Conservation (phyloP, 1,284 basidiomycete genomes). For the Ustilago nuda region DNA sequence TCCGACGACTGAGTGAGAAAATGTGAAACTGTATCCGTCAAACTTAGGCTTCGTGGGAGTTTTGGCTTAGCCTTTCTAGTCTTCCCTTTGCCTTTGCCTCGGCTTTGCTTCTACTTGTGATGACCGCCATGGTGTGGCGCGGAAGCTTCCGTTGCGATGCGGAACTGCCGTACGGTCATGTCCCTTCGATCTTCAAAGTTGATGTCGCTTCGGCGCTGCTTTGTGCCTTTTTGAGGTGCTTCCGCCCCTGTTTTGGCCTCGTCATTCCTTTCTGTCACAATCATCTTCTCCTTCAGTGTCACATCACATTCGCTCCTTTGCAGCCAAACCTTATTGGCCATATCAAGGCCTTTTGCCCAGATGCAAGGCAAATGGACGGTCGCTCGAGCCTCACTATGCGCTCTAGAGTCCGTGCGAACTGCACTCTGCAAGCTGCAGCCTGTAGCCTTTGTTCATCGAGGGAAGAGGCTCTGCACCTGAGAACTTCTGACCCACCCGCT, state of each 20-base stretch:
- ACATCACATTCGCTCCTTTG: background rate
- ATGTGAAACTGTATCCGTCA: constrained; percentile 9
- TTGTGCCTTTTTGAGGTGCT: background rate
- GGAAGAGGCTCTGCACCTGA: constrained; percentile 12
- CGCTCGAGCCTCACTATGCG: constrained; percentile 23
- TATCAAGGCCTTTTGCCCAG: background rate
- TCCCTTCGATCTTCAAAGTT: background rate
- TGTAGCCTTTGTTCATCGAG: constrained; percentile 10
- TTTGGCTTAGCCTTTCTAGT: constrained; percentile 10
- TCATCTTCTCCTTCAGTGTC: background rate
- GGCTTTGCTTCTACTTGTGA: constrained; percentile 1
- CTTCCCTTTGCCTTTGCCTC: constrained; percentile 1
- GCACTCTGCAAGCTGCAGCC: background rate
- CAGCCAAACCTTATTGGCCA: constrained; percentile 16
- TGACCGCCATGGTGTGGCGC: constrained; percentile 1
- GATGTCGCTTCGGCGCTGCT: background rate
- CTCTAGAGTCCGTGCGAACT: constrained; percentile 1
- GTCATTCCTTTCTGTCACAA: background rate
- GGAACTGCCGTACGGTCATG: background rate
- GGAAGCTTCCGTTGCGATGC: background rate
- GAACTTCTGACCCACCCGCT: constrained; percentile 5
- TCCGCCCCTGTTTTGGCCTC: constrained; percentile 1
- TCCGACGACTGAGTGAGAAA: constrained; percentile 20
- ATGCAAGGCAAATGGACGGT: constrained; percentile 8
- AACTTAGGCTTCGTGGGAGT: constrained; percentile 27